Conservation (phyloP, 2,329 filamentous ascomycete species). For the Arthrobotrys musiformis region DNA sequence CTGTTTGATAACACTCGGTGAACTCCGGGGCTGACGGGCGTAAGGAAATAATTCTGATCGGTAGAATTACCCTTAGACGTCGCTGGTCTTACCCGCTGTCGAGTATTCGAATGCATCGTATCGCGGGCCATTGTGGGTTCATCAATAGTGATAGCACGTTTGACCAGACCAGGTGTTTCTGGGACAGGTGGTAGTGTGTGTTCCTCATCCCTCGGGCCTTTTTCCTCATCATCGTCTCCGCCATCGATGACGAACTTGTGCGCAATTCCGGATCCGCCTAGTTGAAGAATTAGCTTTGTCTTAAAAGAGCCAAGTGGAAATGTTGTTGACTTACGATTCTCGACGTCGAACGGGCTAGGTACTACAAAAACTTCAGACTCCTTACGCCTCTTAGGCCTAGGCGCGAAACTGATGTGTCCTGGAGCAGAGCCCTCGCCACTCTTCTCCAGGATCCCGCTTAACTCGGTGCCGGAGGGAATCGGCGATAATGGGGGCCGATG, state of each 20-base stretch:
- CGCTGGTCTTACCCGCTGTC: conserved; percentile 31
- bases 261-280: conserved; percentile 44
- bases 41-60: conserved; percentile 38
- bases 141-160: conserved; percentile 65
- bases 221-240: conserved; percentile 30
- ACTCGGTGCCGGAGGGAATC: conserved; percentile 12
- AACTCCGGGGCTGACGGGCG: conserved; percentile 32
- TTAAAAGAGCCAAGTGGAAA: background rate
- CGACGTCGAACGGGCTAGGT: conserved; percentile 43
- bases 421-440: conserved; percentile 17
- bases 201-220: conserved; percentile 28
- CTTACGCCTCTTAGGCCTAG: conserved; percentile 33
- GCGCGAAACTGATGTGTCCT: conserved; percentile 47
- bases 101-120: conserved; percentile 22
- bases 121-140: conserved; percentile 62
- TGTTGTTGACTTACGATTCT: conserved; percentile 34
- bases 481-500: conserved; percentile 27
- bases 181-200: conserved; percentile 44
- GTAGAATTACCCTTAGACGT: conserved; percentile 9
- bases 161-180: conserved; percentile 56
- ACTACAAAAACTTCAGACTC: conserved; percentile 45
- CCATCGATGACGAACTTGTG: conserved; percentile 26
- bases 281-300: background rate
- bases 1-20: conserved; percentile 57
- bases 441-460: conserved; percentile 47